phyloP scores from a whole-genome alignment of 495 filamentous ascomycete species.

The Stereocaulon alpinum region DNA sequence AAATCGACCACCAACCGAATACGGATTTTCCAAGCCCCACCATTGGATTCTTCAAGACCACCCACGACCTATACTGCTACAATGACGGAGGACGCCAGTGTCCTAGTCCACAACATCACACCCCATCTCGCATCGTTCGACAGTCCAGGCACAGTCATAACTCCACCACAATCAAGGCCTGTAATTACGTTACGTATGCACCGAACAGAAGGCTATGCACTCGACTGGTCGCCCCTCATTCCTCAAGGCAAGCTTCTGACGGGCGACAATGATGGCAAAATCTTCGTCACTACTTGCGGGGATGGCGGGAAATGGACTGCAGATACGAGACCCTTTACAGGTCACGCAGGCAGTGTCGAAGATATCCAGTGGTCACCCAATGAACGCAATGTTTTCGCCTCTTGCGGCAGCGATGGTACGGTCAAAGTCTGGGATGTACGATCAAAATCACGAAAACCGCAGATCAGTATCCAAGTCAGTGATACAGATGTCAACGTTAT shows the following conservation, averaged over 20 bases:
- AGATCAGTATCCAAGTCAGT: constrained; percentile 75
- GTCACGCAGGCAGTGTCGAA: constrained; percentile 78
- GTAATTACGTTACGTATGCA: constrained; percentile 80
- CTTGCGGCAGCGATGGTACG: constrained; percentile 84
- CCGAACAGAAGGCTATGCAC: constrained; percentile 83
- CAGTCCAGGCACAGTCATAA: constrained; percentile 67
- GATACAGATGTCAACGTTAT: constrained; percentile 88
- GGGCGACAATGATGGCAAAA: constrained; percentile 80
- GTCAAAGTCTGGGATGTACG: constrained; percentile 93
- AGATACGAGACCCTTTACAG: constrained; percentile 66
- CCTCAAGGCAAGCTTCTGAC: constrained; percentile 75
- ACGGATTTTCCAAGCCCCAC: constrained; percentile 65
- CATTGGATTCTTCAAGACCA: constrained; percentile 55
- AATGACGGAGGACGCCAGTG: constrained; percentile 78
- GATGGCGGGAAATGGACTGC: constrained; percentile 82
- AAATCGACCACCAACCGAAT: constrained; percentile 86
- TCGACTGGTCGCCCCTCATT: constrained; percentile 84
- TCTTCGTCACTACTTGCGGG: constrained; percentile 75
- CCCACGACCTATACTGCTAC: constrained; percentile 76
- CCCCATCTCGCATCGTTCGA: constrained; percentile 81
- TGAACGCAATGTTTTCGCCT: constrained; percentile 85
- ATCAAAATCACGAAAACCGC: constrained; percentile 73
- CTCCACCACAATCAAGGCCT: constrained; percentile 74
- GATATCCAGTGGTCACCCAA: constrained; percentile 94
- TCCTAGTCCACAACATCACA: constrained; percentile 89